Evolutionary conservation across 2,329 filamentous ascomycete genomes (phyloP), one percentile per base, ranked within the genome.

Genomic region (Gliomastix tumulicola): DNA sequence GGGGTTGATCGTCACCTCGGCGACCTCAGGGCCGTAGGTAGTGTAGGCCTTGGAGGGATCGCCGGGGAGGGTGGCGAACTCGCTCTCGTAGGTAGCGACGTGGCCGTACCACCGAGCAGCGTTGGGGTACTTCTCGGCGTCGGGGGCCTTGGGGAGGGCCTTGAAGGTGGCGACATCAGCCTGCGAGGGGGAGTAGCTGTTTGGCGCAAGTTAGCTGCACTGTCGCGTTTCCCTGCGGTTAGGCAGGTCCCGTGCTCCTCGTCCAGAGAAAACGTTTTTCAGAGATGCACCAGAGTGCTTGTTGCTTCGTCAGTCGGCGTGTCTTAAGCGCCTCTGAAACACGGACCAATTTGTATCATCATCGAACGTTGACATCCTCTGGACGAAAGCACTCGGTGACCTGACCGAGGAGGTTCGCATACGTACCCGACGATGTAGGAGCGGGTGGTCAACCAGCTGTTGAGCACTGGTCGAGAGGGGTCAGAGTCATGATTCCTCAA

Each of bases 81-180:
- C 90, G 51, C 84, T 76, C 76, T 94, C 82, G 73, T 86, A 95
- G 54, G 85, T 84, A 64, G 85, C 79, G 61, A 96, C 87, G 80
- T 98, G 90, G 80, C 94, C 95, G 82, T 95, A 96, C 92, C 92
- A 98, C 67, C 92, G 84, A 60, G 87, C 88, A 59, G 84, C 88
- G 72, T 95, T 76, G 57, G 90, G 88, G 81, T 84, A 95, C 75
- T 94, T 94, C 65, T 75, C 73, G 56, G 84, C 77, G 51, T 84
- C 80, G 54, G 92, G 92, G 42, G 79, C 67, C 52, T 74, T 68
- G 58, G 74, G 81, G 63, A 96, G 66, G 57, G 85, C 85, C 80
- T 97, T 94, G 85, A 85, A 97, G 71, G 80, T 80, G 66, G 84
- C 85, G 57, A 94, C 90, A 74, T 98, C 92, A 69, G 92, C 92